phyloP scores from a whole-genome alignment of 1,139 yeast genomes.

The Suhomyces bribrorum region DNA sequence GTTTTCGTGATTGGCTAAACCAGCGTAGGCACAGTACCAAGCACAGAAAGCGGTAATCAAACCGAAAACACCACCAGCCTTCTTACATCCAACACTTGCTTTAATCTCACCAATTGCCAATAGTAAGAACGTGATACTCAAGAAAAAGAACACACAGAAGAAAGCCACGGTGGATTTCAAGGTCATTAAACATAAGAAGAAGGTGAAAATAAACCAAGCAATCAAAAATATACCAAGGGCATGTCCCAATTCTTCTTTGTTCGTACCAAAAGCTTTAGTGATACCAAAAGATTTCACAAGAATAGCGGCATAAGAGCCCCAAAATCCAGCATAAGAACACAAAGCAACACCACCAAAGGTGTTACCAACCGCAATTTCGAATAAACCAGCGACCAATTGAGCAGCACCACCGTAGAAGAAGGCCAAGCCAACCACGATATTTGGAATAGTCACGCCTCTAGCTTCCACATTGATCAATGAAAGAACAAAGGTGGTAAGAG shows the following conservation, averaged over 20 bases:
- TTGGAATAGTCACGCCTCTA: constrained; percentile 54
- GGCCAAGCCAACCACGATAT: constrained; percentile 70
- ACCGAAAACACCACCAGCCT: constrained; percentile 83
- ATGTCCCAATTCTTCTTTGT: constrained; percentile 31
- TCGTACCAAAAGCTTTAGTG: constrained; percentile 51
- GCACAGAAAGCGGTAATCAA: constrained; percentile 77
- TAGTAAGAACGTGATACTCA: constrained; percentile 67
- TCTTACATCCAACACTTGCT: constrained; percentile 36
- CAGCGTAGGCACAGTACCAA: constrained; percentile 93
- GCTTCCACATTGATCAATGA: constrained; percentile 58
- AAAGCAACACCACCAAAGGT: constrained; percentile 91
- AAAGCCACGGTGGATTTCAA: constrained; percentile 80
- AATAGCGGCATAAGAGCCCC: constrained; percentile 82
- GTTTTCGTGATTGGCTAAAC: constrained; percentile 74
- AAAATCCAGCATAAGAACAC: constrained; percentile 82
- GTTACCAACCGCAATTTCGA: constrained; percentile 74
- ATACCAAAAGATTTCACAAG: constrained; percentile 76
- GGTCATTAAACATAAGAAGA: constrained; percentile 65
- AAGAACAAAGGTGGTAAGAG: constrained; percentile 79
- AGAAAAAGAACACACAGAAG: constrained; percentile 63
- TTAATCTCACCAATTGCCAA: constrained; percentile 59
- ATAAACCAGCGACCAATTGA: constrained; percentile 73
- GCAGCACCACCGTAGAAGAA: constrained; percentile 85
- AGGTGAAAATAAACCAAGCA: constrained; percentile 82
- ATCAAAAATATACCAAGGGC: constrained; percentile 75